Conservation (phyloP, 352 stramenopile species). For the Globisporangium abappressorium region DNA sequence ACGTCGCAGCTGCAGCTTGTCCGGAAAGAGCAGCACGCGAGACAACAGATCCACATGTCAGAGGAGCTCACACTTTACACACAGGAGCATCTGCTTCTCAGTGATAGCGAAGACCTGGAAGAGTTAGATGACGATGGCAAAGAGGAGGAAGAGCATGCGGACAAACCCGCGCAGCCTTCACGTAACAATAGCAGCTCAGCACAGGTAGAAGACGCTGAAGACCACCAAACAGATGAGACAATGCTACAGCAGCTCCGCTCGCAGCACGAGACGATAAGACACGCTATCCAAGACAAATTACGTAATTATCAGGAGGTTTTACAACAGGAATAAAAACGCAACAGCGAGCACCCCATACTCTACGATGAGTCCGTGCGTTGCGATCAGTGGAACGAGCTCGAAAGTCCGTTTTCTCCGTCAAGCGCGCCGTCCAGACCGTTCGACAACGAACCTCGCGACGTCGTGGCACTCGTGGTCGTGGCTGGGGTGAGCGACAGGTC, state of each 20-base stretch:
- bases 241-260: conserved; percentile 16
- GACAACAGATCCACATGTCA: conserved; percentile 17
- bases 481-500: conserved; percentile 31
- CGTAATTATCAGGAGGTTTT: conserved; percentile 32
- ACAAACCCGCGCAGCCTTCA: background rate
- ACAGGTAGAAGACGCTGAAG: background rate
- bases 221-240: conserved; percentile 10
- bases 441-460: conserved; percentile 31
- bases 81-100: conserved; percentile 5
- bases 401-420: conserved; percentile 14
- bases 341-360: background rate
- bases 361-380: background rate
- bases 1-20: conserved; percentile 60
- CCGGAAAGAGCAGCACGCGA: conserved; percentile 35
- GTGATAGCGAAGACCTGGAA: background rate
- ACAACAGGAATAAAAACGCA: conserved; percentile 15
- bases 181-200: background rate
- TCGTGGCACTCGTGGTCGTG: conserved; percentile 11
- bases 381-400: conserved; percentile 18
- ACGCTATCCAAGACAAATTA: conserved; percentile 36
- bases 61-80: conserved; percentile 6
- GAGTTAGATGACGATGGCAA: background rate
- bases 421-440: conserved; percentile 30
- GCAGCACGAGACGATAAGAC: conserved; percentile 35
- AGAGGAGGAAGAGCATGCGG: background rate